phyloP scores from a whole-genome alignment of 768 basidiomycete species.

The Kwoniella sp. region DNA sequence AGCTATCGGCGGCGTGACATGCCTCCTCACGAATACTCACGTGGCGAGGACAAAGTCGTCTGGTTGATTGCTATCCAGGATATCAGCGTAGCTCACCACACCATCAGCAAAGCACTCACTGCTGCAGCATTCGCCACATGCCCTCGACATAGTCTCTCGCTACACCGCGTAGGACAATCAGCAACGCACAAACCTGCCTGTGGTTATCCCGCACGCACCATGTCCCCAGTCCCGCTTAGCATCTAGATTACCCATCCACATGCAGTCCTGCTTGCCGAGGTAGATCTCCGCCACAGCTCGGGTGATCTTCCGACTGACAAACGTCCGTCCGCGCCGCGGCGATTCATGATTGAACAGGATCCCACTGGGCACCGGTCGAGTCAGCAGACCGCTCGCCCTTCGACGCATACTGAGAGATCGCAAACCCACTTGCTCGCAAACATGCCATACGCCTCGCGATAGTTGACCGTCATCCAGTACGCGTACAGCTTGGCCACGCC shows the following conservation, averaged over 20 bases:
- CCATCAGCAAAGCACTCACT: slow-evolving; percentile 48
- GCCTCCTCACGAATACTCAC: background rate
- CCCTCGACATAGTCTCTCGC: slow-evolving; percentile 77
- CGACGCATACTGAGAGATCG: background rate
- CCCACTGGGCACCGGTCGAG: slow-evolving; percentile 52
- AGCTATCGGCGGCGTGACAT: slow-evolving; percentile 57
- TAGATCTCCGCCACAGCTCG: slow-evolving; percentile 88
- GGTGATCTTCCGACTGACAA: slow-evolving; percentile 92
- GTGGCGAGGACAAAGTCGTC: slow-evolving; percentile 63
- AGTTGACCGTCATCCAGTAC: slow-evolving; percentile 52
- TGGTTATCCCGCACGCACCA: slow-evolving; percentile 65
- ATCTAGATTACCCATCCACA: slow-evolving; percentile 92
- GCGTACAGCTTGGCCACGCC: slow-evolving; percentile 80
- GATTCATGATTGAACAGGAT: slow-evolving; percentile 99
- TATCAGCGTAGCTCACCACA: background rate
- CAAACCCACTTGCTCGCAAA: slow-evolving; percentile 68
- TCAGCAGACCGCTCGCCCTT: background rate
- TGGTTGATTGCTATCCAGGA: slow-evolving; percentile 52
- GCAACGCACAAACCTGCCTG: slow-evolving; percentile 48
- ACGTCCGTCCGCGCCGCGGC: slow-evolving; percentile 86
- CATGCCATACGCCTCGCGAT: slow-evolving; percentile 84
- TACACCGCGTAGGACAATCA: slow-evolving; percentile 26
- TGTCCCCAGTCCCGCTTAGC: slow-evolving; percentile 98
- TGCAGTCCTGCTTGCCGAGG: slow-evolving; percentile 78
- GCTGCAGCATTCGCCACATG: slow-evolving; percentile 97